phyloP scores from a whole-genome alignment of 768 basidiomycete genomes.

The Agaricus blazei region DNA sequence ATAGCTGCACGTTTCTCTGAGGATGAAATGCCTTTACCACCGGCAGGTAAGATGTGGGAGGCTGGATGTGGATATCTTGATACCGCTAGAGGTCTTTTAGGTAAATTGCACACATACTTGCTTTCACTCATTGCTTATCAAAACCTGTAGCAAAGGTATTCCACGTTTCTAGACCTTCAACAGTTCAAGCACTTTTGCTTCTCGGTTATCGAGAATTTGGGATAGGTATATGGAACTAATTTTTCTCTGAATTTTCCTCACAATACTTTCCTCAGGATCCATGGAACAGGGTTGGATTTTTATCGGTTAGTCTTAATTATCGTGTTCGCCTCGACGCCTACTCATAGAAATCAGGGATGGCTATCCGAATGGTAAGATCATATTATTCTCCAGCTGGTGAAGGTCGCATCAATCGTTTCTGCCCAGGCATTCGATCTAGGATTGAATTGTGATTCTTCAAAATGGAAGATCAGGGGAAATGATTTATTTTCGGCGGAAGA shows the following conservation, averaged over 20 bases:
- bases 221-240: slow-evolving; percentile 35
- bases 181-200: slow-evolving; percentile 76
- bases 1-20: slow-evolving; percentile 70
- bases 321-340: not conserved
- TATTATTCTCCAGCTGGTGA: slow-evolving; percentile 17
- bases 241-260: slow-evolving; percentile 1
- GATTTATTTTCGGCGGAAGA: slow-evolving; percentile 62
- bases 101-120: slow-evolving; percentile 26
- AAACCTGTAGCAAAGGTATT: slow-evolving; percentile 37
- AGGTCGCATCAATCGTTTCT: not conserved
- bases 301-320: slow-evolving; percentile 41
- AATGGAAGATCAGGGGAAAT: slow-evolving; percentile 62
- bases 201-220: slow-evolving; percentile 84
- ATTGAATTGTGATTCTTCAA: slow-evolving; percentile 71
- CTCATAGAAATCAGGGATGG: slow-evolving; percentile 17
- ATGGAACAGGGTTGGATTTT: slow-evolving; percentile 89
- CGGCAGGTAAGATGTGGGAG: slow-evolving; percentile 62
- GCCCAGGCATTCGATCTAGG: slow-evolving; percentile 73
- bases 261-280: slow-evolving; percentile 29
- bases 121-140: not conserved
- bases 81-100: slow-evolving; percentile 57
- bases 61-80: slow-evolving; percentile 62
- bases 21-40: slow-evolving; percentile 39
- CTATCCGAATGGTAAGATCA: slow-evolving; percentile 24
- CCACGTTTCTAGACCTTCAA: slow-evolving; percentile 65